Base-by-base conservation (phyloP, 768 basidiomycete genomes). In the Lepiota venenata region DNA sequence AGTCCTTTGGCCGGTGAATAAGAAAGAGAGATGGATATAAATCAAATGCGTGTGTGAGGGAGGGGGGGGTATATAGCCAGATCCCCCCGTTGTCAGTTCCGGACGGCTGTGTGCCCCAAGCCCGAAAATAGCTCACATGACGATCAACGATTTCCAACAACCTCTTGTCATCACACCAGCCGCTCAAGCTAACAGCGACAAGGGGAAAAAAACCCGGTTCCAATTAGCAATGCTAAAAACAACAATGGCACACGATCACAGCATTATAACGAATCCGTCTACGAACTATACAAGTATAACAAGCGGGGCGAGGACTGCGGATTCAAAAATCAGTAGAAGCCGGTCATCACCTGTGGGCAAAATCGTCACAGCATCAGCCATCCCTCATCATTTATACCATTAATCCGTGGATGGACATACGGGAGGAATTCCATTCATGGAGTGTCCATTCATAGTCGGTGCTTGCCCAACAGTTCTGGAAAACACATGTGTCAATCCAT, bases 341-440 rank as follows among this genome's bases (percentile, higher is more conserved):
- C 86, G 60, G 86, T 87, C 83, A 84, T 84, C 52, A 75, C 68
- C 82, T 84, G 60, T 35, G n/a, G 29, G 27, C 21, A 35, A 53
- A 51, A 16, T 32, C 32, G 18, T 16, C 37, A 27, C 39, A 47
- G 21, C 16, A 48, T 36, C 16, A 51, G 14, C 37, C 15, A 15
- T 7, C 22, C 36, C 25, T n/a, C 38, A 47, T 54, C 45, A 40
- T 42, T 27, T 21, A 14, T 22, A 35, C 27, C 12, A 6, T 11
- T 40, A 25, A 21, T 18, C n/a, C 25, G n/a, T 18, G n/a, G 21
- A 45, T 15, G 14, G 22, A 75, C 84, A 67, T 63, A 86, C 87
- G 56, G 87, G 80, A 68, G 80, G 75, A 67, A 89, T 80, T 38
- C 84, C 87, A 61, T 88, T 89, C 74, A 83, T 79, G 57, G 81